Conservation (phyloP, 2,329 filamentous ascomycete genomes). For the Aspergillus clavatus region DNA sequence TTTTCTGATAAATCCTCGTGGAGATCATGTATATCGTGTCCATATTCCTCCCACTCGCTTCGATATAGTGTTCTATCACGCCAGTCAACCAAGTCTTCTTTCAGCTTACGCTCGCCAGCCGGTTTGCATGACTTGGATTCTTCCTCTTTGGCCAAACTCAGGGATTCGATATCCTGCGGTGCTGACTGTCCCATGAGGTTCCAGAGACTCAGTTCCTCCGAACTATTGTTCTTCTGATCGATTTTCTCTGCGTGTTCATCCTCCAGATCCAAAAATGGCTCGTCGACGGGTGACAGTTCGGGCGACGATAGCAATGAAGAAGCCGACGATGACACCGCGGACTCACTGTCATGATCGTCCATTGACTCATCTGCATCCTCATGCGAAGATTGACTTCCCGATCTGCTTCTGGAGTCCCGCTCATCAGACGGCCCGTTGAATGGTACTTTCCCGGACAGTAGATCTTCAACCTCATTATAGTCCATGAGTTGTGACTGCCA, state of each 20-base stretch:
- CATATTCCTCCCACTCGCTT: constrained; percentile 49
- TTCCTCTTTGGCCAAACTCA: constrained; percentile 17
- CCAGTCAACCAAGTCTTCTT: constrained; percentile 45
- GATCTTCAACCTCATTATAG: constrained; percentile 42
- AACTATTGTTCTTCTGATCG: constrained; percentile 42
- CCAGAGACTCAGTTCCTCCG: constrained; percentile 47
- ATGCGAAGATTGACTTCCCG: background rate
- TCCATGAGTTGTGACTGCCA: constrained; percentile 26
- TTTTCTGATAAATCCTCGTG: constrained; percentile 28
- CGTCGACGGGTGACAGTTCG: background rate
- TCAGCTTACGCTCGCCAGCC: constrained; percentile 28
- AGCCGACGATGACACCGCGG: constrained; percentile 1
- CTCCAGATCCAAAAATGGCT: constrained; percentile 30
- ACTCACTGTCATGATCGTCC: constrained; percentile 8
- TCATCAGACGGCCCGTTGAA: constrained; percentile 9
- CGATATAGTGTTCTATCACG: constrained; percentile 43
- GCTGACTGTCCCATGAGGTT: constrained; percentile 32
- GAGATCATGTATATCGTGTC: constrained; percentile 23
- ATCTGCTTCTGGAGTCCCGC: constrained; percentile 4
- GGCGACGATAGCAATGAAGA: constrained; percentile 4
- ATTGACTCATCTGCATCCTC: constrained; percentile 10
- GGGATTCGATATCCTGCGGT: constrained; percentile 12
- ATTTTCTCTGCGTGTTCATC: constrained; percentile 45
- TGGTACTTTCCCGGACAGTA: constrained; percentile 23
- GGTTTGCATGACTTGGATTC: constrained; percentile 15